phyloP scores from a whole-genome alignment of 148 eudicot species.

The Selenicereus undatus region DNA sequence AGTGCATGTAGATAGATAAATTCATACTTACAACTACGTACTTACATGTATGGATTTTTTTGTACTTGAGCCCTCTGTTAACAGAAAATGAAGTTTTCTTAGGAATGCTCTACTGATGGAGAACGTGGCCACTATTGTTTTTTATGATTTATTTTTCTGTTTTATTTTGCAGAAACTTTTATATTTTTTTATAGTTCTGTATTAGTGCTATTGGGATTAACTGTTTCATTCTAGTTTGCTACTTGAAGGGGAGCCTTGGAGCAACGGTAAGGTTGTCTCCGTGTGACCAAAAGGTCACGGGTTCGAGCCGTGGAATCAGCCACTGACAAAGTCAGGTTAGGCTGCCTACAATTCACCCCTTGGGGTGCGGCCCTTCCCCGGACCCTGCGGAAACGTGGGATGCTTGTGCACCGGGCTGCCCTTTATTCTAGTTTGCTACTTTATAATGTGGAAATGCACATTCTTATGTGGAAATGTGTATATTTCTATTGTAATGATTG shows the following conservation, averaged over 20 bases:
- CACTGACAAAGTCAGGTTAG: too few relatives aligned
- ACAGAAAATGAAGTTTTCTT: not conserved
- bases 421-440: slow-evolving; percentile 8
- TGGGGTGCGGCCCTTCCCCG: too few relatives aligned
- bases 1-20: not conserved
- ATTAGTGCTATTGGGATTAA: not conserved
- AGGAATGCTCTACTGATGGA: not conserved
- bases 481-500: too few relatives aligned
- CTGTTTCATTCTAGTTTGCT: not conserved
- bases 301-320: too few relatives aligned
- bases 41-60: not conserved
- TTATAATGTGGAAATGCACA: not conserved
- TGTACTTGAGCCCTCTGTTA: not conserved
- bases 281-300: too few relatives aligned
- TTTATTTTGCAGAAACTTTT: not conserved
- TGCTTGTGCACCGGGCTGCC: too few relatives aligned
- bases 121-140: not conserved
- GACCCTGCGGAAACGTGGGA: too few relatives aligned
- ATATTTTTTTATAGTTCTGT: not conserved
- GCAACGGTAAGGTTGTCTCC: too few relatives aligned
- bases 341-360: too few relatives aligned
- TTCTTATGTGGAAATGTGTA: not conserved
- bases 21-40: not conserved
- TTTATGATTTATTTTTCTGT: not conserved
- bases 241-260: too few relatives aligned